Conservation (phyloP, 495 filamentous ascomycete genomes). For the Hyaloscypha hepaticicola region DNA sequence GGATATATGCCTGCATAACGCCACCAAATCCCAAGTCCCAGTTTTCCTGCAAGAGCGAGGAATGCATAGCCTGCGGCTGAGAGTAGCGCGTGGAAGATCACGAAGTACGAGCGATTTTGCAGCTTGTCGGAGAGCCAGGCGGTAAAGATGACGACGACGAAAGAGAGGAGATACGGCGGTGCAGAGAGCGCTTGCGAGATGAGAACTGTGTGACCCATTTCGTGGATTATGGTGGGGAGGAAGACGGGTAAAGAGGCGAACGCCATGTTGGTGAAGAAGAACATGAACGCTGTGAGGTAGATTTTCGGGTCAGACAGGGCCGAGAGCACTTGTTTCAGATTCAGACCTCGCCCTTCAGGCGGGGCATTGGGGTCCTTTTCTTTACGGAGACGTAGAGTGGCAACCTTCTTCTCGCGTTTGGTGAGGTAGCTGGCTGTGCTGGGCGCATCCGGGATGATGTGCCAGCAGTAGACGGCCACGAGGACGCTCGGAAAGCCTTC, state of each 20-base stretch:
- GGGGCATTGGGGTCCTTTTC: constrained; percentile 20
- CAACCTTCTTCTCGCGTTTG: constrained; percentile 71
- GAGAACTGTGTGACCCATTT: constrained; percentile 71
- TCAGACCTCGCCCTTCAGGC: constrained; percentile 32
- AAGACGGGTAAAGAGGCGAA: constrained; percentile 86
- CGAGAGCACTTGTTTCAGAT: constrained; percentile 52
- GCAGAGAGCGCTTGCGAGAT: constrained; percentile 76
- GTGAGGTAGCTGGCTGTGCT: constrained; percentile 68
- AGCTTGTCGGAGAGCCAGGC: constrained; percentile 67
- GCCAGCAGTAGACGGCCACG: constrained; percentile 66
- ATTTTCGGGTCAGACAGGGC: constrained; percentile 61
- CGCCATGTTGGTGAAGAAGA: constrained; percentile 58
- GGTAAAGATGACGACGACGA: constrained; percentile 66
- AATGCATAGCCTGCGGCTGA: constrained; percentile 61
- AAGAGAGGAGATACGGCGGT: constrained; percentile 76
- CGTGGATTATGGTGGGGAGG: constrained; percentile 74
- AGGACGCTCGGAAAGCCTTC: constrained; percentile 77
- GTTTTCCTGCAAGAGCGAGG: constrained; percentile 47
- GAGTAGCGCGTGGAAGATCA: constrained; percentile 59
- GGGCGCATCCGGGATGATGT: constrained; percentile 72
- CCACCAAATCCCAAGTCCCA: constrained; percentile 32
- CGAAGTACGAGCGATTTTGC: constrained; percentile 60
- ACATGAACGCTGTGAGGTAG: constrained; percentile 64
- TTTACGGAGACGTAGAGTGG: constrained; percentile 56
- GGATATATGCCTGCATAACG: constrained; percentile 71